Evolutionary conservation across 2,329 filamentous ascomycete genomes (phyloP), one percentile per base, ranked within the genome.

Genomic region (Oidium heveae): DNA sequence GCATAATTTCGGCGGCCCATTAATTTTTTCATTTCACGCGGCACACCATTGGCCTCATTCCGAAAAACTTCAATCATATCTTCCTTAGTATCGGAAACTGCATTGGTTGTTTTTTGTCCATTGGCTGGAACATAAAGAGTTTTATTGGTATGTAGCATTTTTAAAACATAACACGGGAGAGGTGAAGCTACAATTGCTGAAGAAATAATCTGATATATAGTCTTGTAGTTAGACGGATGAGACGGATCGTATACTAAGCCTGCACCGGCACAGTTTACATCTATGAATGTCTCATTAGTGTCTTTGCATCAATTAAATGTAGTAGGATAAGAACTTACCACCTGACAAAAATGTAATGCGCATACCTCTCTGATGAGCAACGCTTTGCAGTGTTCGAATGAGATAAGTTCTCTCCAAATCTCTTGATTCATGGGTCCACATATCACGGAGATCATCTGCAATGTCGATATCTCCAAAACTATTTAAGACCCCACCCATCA

Each of bases 21-120:
- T 53, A 98, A 75, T 64, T 89, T 84, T 70, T 88, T 88, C 64
- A 88, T 74, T 67, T 95, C 89, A 50, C 88, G 75, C 0, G 80
- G 73, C 37, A 78, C 72, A n/a, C 91, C 89, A 54, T 82, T 86
- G 16, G 91, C 86, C 62, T 98, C 91, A 8, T 82, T 85, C 63
- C 91, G 86, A 75, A 98, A 98, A 60, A 98, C 93, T 71, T 98
- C 91, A 84, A 98, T 94, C 91, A 98, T 98, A 69, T 98, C 91
- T 68, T 98, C 91, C 68, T 98, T 96, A 50, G 91, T 98, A 66
- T 98, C 91, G 1, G 81, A 84, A 1, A 84, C 75, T 59, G 81
- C 76, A 57, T 86, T 78, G 1, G 74, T 82, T 0, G 83, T 80
- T 59, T 77, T 76, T 55, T 86, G 79, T n/a, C 89, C 89, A 67